Base-by-base conservation (phyloP, 805 yeast species). In the Metschnikowia borealis region DNA sequence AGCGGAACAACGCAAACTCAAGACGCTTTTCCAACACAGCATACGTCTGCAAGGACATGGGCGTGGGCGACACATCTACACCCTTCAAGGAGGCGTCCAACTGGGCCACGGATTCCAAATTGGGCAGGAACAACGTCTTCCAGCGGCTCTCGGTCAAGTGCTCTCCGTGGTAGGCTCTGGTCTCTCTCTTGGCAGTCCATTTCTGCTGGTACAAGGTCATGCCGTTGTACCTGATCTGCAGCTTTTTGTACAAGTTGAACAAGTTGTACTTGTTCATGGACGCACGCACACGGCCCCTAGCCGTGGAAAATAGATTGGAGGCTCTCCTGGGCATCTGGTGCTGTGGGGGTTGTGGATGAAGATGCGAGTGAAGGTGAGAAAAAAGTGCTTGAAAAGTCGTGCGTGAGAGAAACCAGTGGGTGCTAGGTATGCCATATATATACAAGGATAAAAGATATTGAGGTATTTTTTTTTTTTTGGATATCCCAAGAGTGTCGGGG, bases 161-260 rank as follows among this genome's bases (percentile, higher is more conserved):
- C 63, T 94, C 98, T 60, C 99, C 99, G 66, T 92, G 99, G 67
- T 92, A 92, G 1, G 92, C 85, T 70, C 99, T 82, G 6, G 97
- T 85, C 64, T 91, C 97, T 64, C 83, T 85, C 68, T 94, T 92
- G 46, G 97, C 85, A 6, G 78, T 71, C 92, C 96, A 94, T 70
- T 90, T 89, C 68, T 92, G 96, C 69, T 89, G 96, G 70, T 78
- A 94, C 52, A 89, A 74, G n/a, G 96, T 82, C 68, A 80, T 80
- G 3, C 82, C 77, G 54, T 75, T 73, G 63, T 79, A 80, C 48
- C 67, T 72, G 34, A 78, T 70, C 53, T 75, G 76, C 43, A 82
- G 76, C 67, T 85, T 87, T 75, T 90, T 86, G 76, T 85, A 83
- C 61, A 90, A 65, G 63, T 94, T 94, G 81, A 89, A 94, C 66